phyloP scores from a whole-genome alignment of 805 yeast genomes.

The Lipomyces starkeyi region DNA sequence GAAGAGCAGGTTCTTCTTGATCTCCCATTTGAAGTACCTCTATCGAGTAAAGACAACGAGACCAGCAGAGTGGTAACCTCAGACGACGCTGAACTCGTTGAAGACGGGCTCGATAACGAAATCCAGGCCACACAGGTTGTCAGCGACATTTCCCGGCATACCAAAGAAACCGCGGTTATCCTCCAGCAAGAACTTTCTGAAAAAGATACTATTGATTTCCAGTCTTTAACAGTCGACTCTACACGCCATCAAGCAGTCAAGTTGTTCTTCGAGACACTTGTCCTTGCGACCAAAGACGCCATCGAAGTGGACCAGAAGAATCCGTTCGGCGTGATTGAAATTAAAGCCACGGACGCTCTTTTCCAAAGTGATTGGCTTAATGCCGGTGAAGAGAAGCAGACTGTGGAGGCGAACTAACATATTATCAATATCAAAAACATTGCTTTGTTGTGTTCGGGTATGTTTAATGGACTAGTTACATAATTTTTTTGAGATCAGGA shows the following conservation, averaged over 20 bases:
- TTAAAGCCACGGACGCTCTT: constrained; percentile 54
- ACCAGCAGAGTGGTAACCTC: not conserved
- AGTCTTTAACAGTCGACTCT: constrained; percentile 35
- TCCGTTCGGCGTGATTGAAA: constrained; percentile 64
- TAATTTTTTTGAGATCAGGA: not conserved
- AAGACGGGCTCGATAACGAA: constrained; percentile 16
- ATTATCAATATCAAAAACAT: not conserved
- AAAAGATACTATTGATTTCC: constrained; percentile 43
- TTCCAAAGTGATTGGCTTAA: constrained; percentile 42
- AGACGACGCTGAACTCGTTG: constrained; percentile 20
- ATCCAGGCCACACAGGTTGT: constrained; percentile 25
- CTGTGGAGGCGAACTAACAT: not conserved
- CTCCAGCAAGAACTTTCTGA: constrained; percentile 49
- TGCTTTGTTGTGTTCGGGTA: constrained; percentile 1
- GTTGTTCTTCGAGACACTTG: constrained; percentile 81
- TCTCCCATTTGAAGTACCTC: constrained; percentile 20
- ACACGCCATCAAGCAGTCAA: constrained; percentile 66
- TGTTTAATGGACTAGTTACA: not conserved
- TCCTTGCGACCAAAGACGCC: constrained; percentile 78
- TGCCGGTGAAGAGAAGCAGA: not conserved
- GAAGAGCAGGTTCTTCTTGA: constrained; percentile 21
- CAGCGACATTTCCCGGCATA: constrained; percentile 51
- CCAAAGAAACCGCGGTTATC: constrained; percentile 55
- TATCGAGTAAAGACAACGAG: not conserved
- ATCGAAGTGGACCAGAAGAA: constrained; percentile 64